Percentiles rank a stretch among this genome's conserved stretches.
These are phyloP conservation scores for Catharanthus roseus DNA, from an alignment of 257 asterid species.

Conservation along the genomic window DNA sequence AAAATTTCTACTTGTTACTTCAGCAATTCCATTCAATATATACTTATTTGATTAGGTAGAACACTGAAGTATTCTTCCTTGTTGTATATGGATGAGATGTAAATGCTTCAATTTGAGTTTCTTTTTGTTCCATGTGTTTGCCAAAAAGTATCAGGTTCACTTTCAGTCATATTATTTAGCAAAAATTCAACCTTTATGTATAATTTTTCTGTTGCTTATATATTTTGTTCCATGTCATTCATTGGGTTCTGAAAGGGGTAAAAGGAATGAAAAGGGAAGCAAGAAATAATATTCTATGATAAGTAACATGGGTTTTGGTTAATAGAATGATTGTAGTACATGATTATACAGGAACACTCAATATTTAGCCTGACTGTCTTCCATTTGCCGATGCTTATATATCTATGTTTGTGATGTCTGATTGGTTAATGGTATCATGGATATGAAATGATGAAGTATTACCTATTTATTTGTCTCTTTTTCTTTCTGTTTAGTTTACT, in stretches of 20 bases:
- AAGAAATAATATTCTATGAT: background rate
- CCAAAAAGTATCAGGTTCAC: background rate
- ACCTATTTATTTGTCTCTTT: background rate
- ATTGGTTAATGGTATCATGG: background rate
- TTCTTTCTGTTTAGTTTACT: background rate
- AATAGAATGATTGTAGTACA: background rate
- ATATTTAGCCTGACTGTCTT: background rate
- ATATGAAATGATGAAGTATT: background rate
- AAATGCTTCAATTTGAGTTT: background rate
- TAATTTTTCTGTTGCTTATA: background rate
- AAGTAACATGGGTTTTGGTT: background rate
- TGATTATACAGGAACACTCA: background rate
- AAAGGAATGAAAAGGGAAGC: background rate
- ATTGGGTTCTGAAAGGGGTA: background rate
- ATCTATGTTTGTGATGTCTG: background rate
- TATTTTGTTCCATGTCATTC: background rate
- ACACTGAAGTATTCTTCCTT: background rate
- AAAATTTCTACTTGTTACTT: background rate
- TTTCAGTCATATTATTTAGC: background rate
- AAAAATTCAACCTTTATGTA: background rate
- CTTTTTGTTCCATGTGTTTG: background rate
- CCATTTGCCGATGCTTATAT: background rate
- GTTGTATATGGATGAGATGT: background rate
- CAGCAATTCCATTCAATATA: background rate
- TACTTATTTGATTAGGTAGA: too few species aligned